phyloP scores from a whole-genome alignment of 169 alveolate species.

The Plasmodium vivax region DNA sequence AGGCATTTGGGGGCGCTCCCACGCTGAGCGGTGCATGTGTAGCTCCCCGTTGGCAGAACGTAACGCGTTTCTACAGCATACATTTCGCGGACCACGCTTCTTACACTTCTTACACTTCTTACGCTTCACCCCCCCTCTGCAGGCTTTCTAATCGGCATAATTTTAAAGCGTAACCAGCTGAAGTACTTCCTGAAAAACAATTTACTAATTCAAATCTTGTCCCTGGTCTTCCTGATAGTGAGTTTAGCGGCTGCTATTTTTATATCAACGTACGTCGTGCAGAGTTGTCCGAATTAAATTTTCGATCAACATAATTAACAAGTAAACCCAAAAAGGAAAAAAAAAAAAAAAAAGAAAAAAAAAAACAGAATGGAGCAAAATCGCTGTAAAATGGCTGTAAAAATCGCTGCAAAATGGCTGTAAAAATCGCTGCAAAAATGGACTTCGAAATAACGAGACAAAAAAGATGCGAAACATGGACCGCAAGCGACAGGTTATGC shows the following conservation, averaged over 20 bases:
- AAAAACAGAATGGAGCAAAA: background rate
- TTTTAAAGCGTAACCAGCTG: conserved; percentile 70
- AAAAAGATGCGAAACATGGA: background rate
- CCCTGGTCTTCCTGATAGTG: conserved; percentile 33
- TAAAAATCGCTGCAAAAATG: background rate
- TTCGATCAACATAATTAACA: background rate
- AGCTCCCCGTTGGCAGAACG: background rate
- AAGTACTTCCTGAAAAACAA: conserved; percentile 64
- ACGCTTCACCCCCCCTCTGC: background rate
- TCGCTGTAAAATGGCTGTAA: background rate
- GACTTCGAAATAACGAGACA: background rate
- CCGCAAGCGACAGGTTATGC: background rate
- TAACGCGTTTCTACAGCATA: too few species aligned
- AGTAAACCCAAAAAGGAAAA: background rate
- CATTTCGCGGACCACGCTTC: too few species aligned
- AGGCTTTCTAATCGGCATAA: conserved; percentile 70
- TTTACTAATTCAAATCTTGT: conserved; percentile 72
- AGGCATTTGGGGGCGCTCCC: background rate
- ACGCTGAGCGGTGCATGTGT: background rate
- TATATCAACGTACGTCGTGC: conserved; percentile 39
- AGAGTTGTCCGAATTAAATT: conserved; percentile 28
- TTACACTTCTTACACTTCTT: too few species aligned
- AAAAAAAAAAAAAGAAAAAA: background rate
- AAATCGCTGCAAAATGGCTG: background rate
- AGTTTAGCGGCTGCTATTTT: conserved; percentile 64